A percentile compares a stretch with the other conserved stretches of the same genome.
These are phyloP conservation scores for Solanum piurae DNA, from an alignment of 257 asterid genomes.

Conservation along the genomic window DNA sequence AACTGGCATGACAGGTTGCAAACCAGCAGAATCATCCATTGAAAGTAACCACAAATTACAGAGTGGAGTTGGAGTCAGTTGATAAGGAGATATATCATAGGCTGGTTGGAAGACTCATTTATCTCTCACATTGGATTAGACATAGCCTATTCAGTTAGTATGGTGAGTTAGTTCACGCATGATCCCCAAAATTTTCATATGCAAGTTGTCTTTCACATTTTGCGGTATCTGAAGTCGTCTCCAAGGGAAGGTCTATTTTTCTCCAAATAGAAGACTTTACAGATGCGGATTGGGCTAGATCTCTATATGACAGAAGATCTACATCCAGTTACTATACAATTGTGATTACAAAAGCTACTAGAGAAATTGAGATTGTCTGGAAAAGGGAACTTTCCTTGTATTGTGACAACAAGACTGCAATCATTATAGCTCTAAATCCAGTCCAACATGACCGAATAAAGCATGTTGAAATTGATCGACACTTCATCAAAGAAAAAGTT, in stretches of 20 bases:
- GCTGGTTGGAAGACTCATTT: neutral
- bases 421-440: neutral
- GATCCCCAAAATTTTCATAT: neutral
- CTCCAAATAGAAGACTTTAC: neutral
- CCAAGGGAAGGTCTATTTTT: neutral
- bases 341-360: neutral
- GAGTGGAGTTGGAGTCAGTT: neutral
- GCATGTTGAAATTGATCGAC: neutral
- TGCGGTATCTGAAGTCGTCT: neutral
- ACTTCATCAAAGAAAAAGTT: neutral
- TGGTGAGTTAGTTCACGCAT: neutral
- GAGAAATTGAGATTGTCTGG: neutral
- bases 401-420: neutral
- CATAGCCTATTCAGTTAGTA: neutral
- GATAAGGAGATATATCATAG: neutral
- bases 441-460: neutral
- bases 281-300: neutral
- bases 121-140: neutral
- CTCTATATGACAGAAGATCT: neutral
- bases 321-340: neutral
- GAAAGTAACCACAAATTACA: neutral
- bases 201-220: neutral
- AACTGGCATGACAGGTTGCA: neutral
- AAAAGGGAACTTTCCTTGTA: neutral
- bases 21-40: neutral